Percentiles rank a stretch among this genome's conserved stretches.
phyloP scores from a whole-genome alignment of 768 basidiomycete species.

The Lanmaoa rubissima region DNA sequence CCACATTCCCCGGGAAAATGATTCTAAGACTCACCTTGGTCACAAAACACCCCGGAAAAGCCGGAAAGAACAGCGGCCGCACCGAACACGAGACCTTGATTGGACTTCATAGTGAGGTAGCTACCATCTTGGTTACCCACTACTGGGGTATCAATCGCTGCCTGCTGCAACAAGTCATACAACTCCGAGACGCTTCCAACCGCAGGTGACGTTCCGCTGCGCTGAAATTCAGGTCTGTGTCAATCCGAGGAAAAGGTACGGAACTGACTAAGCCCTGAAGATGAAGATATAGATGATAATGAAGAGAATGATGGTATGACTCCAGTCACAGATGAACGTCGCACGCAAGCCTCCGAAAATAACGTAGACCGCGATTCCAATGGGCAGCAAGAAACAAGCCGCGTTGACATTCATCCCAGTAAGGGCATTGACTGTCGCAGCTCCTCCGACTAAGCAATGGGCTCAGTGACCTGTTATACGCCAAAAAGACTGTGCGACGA shows the following conservation, averaged over 20 bases:
- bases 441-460: constrained; percentile 38
- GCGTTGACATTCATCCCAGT: constrained; percentile 47
- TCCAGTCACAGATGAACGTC: constrained; percentile 46
- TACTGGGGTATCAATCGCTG: constrained; percentile 45
- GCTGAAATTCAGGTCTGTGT: not conserved
- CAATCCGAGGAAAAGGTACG: not conserved
- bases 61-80: constrained; percentile 39
- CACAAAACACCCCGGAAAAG: constrained; percentile 49
- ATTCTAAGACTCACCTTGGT: constrained; percentile 38
- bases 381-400: constrained; percentile 44
- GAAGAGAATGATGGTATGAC: constrained; percentile 46
- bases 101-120: constrained; percentile 57
- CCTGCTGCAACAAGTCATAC: constrained; percentile 48
- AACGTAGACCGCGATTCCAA: constrained; percentile 44
- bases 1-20: not conserved
- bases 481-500: constrained; percentile 10
- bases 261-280: constrained; percentile 33
- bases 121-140: constrained; percentile 48
- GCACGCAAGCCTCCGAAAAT: constrained; percentile 43
- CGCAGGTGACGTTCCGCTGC: constrained; percentile 37
- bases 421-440: constrained; percentile 44
- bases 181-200: constrained; percentile 40
- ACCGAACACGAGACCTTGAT: constrained; percentile 44
- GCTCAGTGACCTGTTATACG: not conserved
- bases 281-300: constrained; percentile 38